phyloP scores from a whole-genome alignment of 129 eudicot genomes.

The Centaurea solstitialis region DNA sequence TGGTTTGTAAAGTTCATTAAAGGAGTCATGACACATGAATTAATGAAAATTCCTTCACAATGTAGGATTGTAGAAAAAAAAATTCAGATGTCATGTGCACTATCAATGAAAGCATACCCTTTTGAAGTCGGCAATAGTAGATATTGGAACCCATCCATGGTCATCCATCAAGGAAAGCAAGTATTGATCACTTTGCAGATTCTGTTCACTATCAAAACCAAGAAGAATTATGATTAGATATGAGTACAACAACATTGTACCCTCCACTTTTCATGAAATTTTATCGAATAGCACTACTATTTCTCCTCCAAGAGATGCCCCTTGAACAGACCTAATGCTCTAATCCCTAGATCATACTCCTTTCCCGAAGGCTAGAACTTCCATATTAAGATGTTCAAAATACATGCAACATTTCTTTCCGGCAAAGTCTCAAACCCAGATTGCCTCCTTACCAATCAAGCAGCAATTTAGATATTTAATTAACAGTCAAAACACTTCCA shows the following conservation, averaged over 20 bases:
- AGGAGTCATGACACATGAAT: constrained; percentile 11
- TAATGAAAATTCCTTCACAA: neutral
- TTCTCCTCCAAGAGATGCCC: neutral
- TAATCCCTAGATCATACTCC: neutral
- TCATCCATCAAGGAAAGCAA: constrained; percentile 84
- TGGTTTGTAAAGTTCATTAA: neutral
- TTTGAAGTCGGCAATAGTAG: constrained; percentile 77
- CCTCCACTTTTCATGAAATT: neutral
- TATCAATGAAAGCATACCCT: constrained; percentile 51
- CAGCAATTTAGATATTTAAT: neutral
- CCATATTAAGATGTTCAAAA: neutral
- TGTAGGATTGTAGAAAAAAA: constrained; percentile 1
- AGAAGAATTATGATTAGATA: constrained; percentile 19
- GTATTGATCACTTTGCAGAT: constrained; percentile 65
- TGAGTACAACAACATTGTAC: neutral
- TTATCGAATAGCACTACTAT: neutral
- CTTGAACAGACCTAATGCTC: neutral
- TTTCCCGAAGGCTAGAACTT: neutral
- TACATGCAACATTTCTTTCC: neutral
- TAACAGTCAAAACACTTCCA: neutral
- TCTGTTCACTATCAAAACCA: constrained; percentile 75
- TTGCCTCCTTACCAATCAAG: neutral
- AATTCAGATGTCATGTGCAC: neutral
- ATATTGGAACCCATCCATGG: constrained; percentile 90
- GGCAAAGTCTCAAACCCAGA: neutral